Evolutionary conservation across 768 basidiomycete genomes (phyloP), one percentile per base, ranked within the genome.

Genomic region (Auricularia sp.): DNA sequence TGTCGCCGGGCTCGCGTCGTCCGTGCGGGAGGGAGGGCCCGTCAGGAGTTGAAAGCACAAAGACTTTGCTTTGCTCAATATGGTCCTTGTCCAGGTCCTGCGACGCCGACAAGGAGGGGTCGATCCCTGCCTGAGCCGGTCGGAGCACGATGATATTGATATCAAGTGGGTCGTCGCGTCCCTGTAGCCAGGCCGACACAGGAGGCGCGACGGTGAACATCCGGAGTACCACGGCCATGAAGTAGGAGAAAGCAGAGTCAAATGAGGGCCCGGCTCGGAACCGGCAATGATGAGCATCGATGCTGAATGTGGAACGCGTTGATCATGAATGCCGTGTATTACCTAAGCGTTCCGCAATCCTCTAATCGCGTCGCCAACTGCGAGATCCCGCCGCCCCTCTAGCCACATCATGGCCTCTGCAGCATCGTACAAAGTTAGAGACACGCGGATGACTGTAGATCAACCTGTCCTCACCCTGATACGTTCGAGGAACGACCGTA

Each of bases 371-470:
- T 81, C 80, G 3, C 88, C 88, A 54, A 89, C 74, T 70, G 87
- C 85, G 6, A 91, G 76, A 2, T 89, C 85, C 4, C 91, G 79
- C 65, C 82, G 83, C 0, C 87, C 90, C 72, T 93, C 91, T 29
- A 93, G 75, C 86, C 90, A 93, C 33, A 85, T 74, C 90, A 94
- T 93, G 5, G 88, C 86, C 72, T 93, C 92, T 86, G 74, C 42
- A 65, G 68, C 66, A 68, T 53, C 60, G 61, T 10, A 71, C 64
- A 64, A 68, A 8, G 66, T 66, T 36, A 67, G 68, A 67, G 39
- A 69, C 36, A 71, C 70, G 3, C 29, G 67, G 68, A 61, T 47
- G 71, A 0, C 70, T 34, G 58, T 62, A 6, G 62, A 47, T 59
- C 6, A 16, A 5, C 67, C 81, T 11, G 39, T 42, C 39, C 39